phyloP scores from a whole-genome alignment of 2,329 filamentous ascomycete genomes.

The Lecanicillium sp. region DNA sequence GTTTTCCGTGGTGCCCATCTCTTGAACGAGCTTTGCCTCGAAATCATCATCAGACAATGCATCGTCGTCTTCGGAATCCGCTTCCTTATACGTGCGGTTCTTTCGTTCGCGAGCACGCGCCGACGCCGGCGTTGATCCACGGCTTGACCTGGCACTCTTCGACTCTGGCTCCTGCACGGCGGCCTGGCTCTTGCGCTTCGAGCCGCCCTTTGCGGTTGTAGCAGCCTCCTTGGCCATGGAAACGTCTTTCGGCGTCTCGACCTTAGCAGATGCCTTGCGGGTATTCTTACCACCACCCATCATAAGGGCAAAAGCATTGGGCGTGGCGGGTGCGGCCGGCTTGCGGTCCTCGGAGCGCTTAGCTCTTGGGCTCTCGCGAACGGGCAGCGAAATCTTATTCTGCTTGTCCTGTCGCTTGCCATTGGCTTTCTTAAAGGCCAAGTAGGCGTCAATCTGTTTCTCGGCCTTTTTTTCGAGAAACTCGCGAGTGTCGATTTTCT shows the following conservation, averaged over 20 bases:
- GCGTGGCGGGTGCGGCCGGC: slow-evolving; percentile 15
- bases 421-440: slow-evolving; percentile 19
- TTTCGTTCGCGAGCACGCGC: slow-evolving; percentile 46
- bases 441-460: slow-evolving; percentile 44
- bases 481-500: slow-evolving; percentile 55
- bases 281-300: slow-evolving; percentile 44
- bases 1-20: slow-evolving; percentile 41
- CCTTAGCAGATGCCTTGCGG: slow-evolving; percentile 21
- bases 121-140: slow-evolving; percentile 65
- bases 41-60: slow-evolving; percentile 76
- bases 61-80: slow-evolving; percentile 55
- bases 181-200: slow-evolving; percentile 28
- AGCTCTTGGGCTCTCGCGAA: slow-evolving; percentile 32
- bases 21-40: slow-evolving; percentile 67
- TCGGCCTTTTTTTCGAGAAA: slow-evolving; percentile 78
- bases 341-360: slow-evolving; percentile 21
- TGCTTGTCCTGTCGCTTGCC: slow-evolving; percentile 15
- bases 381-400: slow-evolving; percentile 25
- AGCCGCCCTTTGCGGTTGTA: slow-evolving; percentile 17
- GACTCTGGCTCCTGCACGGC: slow-evolving; percentile 30
- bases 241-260: slow-evolving; percentile 13
- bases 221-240: slow-evolving; percentile 15
- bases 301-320: slow-evolving; percentile 43
- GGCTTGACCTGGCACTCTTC: slow-evolving; percentile 72
- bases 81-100: slow-evolving; percentile 42